phyloP scores from a whole-genome alignment of 2,329 filamentous ascomycete genomes.

The Phialocephala subalpina region DNA sequence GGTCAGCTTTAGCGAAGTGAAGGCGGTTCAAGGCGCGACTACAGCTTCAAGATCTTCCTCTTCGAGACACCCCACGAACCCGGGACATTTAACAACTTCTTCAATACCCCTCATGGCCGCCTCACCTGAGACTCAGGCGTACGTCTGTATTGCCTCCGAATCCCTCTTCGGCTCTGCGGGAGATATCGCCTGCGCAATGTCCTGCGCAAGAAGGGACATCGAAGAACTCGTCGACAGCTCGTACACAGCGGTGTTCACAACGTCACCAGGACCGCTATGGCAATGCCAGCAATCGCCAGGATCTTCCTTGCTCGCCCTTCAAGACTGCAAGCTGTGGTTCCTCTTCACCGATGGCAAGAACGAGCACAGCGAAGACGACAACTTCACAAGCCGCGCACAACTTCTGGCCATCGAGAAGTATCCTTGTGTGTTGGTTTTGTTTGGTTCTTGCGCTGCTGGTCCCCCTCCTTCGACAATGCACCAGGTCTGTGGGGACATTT shows the following conservation, averaged over 20 bases:
- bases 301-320: neutral
- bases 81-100: neutral
- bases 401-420: neutral
- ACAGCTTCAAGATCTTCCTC: no score
- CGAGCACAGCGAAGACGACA: neutral
- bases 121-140: neutral
- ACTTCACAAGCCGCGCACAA: neutral
- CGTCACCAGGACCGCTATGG: neutral
- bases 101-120: neutral
- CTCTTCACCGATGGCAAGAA: constrained; percentile 1
- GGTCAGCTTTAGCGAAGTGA: no score
- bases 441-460: neutral
- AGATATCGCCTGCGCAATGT: neutral
- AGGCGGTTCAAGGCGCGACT: no score
- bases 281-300: neutral
- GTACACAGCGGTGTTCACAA: neutral
- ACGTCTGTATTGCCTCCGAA: constrained; percentile 2
- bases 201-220: neutral
- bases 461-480: neutral
- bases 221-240: neutral
- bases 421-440: neutral
- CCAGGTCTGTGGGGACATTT: neutral
- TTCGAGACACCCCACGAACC: neutral
- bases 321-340: constrained; percentile 3
- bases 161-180: neutral